Base-by-base conservation (phyloP, 2,329 filamentous ascomycete genomes). In the Alternaria triticina region DNA sequence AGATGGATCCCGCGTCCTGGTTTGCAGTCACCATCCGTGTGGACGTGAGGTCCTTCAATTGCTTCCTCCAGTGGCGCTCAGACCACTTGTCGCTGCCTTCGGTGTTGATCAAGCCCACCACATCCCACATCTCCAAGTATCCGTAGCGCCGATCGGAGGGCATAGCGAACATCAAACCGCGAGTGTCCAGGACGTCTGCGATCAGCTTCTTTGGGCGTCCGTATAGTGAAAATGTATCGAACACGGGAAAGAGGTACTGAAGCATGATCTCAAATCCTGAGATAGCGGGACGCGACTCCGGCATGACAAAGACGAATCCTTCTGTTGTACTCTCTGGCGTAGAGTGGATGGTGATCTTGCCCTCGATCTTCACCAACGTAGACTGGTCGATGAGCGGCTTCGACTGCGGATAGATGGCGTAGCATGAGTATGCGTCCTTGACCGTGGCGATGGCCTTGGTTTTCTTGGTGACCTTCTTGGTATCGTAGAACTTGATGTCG, bases 161-260 rank as follows among this genome's bases (percentile, higher is more conserved):
- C 90, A 99, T 96, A 6, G 94, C 96, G 79, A 98, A 99, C 96
- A 99, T 99, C 68, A 99, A 85, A 60, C 96, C 97, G 49, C 93
- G 89, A 5, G 92, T 85, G 79, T 98, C 94, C 47, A 94, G 87
- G 0, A 92, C 90, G 75, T 97, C 97, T 3, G 96, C 93, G 33
- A 97, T 90, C 47, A 99, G 85, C 65, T 93, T 90, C 27, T 88
- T 91, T 0, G 96, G 96, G 22, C 96, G 91, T 27, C 96, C 96
- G 73, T 99, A 99, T 1, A 99, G 84, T 43, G 87, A 89, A 79
- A 97, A 99, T 0, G 93, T 93, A 77, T 99, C 96, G 84, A 93
- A 99, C 0, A 94, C 92, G 0, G 96, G 96, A 77, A 99, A 96
- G 12, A 99, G 84, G 82, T 92, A 97, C 49, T 93, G 89, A 33